Conservation (phyloP, 2,329 filamentous ascomycete species). For the Fusarium napiforme region DNA sequence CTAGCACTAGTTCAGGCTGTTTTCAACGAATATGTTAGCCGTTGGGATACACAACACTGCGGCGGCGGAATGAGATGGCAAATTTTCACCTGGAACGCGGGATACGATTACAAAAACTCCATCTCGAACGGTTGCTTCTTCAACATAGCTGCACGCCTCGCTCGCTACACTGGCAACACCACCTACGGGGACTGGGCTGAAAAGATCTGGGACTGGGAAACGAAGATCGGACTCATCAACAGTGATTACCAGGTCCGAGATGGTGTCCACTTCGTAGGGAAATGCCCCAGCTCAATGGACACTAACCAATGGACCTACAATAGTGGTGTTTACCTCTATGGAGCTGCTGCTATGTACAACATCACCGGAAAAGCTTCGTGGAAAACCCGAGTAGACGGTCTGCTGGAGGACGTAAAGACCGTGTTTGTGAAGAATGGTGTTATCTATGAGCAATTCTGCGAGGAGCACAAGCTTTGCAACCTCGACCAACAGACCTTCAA, state of each 20-base stretch:
- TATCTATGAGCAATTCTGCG: constrained; percentile 75
- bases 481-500: constrained; percentile 81
- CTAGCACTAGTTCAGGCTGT: constrained; percentile 81
- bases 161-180: constrained; percentile 79
- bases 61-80: constrained; percentile 86
- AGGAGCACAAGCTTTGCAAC: constrained; percentile 69
- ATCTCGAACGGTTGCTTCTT: constrained; percentile 78
- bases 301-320: constrained; percentile 75
- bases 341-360: constrained; percentile 71
- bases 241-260: constrained; percentile 65
- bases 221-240: constrained; percentile 65
- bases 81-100: constrained; percentile 80
- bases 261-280: constrained; percentile 50
- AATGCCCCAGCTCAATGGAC: constrained; percentile 33
- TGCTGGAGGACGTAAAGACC: constrained; percentile 61
- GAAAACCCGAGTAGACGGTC: constrained; percentile 67
- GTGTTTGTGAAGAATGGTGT: constrained; percentile 66
- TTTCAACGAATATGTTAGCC: constrained; percentile 80
- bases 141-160: constrained; percentile 76
- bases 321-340: constrained; percentile 72
- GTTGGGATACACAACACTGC: constrained; percentile 75
- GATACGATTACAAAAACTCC: constrained; percentile 76
- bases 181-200: constrained; percentile 83
- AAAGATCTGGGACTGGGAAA: constrained; percentile 75
- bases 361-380: constrained; percentile 65